These are phyloP conservation scores for Ophiostoma novo-ulmi DNA, from an alignment of 2,329 filamentous ascomycete species.

Conservation along the genomic window DNA sequence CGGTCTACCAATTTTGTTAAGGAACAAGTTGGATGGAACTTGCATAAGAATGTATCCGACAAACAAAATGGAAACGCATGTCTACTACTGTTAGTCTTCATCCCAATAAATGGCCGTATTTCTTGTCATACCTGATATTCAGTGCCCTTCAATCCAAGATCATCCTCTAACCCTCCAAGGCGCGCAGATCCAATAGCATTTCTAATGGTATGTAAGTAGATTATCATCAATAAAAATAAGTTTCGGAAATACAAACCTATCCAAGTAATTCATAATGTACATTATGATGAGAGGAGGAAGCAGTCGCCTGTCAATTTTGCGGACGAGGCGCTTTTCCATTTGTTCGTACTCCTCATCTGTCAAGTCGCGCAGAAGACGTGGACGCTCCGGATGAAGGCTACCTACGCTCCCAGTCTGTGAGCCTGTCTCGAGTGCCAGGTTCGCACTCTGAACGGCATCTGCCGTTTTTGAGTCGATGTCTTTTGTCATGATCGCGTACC, in stretches of 20 bases:
- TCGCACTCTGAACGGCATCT: background rate
- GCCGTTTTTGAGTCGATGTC: background rate
- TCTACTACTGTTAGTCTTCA: background rate
- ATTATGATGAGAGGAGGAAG: background rate
- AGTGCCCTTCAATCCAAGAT: background rate
- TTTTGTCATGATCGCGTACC: background rate
- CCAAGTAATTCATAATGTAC: constrained; percentile 2
- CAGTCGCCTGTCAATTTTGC: background rate
- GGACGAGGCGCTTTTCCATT: background rate
- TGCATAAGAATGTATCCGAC: background rate
- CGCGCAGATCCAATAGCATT: constrained; percentile 6
- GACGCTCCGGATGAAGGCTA: background rate
- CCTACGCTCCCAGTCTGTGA: background rate
- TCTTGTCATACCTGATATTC: background rate
- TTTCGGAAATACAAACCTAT: background rate
- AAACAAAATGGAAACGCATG: background rate
- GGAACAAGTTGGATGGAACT: constrained; percentile 30
- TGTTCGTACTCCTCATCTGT: background rate
- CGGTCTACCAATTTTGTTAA: constrained; percentile 30
- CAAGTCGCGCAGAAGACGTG: background rate
- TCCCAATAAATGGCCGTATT: background rate
- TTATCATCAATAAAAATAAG: background rate
- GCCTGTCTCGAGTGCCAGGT: background rate
- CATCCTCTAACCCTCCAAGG: background rate
- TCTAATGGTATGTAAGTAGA: background rate